phyloP scores from a whole-genome alignment of 2,329 filamentous ascomycete species.

The Cercospora beticola region DNA sequence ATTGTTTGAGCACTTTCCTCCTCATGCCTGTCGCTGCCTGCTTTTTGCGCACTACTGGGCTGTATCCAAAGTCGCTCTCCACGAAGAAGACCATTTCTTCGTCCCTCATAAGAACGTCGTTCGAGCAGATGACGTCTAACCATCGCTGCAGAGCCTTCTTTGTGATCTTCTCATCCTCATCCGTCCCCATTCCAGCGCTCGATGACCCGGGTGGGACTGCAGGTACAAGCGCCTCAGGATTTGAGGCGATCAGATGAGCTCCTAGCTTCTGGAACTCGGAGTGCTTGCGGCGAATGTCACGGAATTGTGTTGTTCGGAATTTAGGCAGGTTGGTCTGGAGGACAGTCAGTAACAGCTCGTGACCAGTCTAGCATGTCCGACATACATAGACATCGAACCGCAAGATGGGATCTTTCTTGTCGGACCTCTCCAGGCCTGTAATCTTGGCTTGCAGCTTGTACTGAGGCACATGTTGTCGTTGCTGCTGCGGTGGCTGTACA shows the following conservation, averaged over 20 bases:
- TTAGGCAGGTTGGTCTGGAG: conserved; percentile 95
- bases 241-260: conserved; percentile 94
- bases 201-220: conserved; percentile 94
- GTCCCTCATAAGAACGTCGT: conserved; percentile 88
- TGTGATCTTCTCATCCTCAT: conserved; percentile 88
- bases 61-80: conserved; percentile 98
- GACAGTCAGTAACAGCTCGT: conserved; percentile 5
- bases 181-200: conserved; percentile 89
- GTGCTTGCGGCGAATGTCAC: conserved; percentile 92
- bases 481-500: conserved; percentile 39
- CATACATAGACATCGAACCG: conserved; percentile 95
- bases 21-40: conserved; percentile 95
- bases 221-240: conserved; percentile 90
- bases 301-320: conserved; percentile 96
- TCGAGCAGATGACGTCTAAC: conserved; percentile 90
- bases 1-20: conserved; percentile 95
- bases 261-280: conserved; percentile 96
- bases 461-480: conserved; percentile 37
- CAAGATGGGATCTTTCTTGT: conserved; percentile 92
- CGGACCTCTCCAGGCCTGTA: conserved; percentile 85
- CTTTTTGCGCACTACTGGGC: conserved; percentile 90
- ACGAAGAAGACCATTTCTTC: conserved; percentile 98
- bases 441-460: conserved; percentile 88
- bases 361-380: conserved; percentile 5
- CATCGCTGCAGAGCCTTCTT: conserved; percentile 90